Base-by-base conservation (phyloP, 345 rosid species). In the Gossypioides kirkii region DNA sequence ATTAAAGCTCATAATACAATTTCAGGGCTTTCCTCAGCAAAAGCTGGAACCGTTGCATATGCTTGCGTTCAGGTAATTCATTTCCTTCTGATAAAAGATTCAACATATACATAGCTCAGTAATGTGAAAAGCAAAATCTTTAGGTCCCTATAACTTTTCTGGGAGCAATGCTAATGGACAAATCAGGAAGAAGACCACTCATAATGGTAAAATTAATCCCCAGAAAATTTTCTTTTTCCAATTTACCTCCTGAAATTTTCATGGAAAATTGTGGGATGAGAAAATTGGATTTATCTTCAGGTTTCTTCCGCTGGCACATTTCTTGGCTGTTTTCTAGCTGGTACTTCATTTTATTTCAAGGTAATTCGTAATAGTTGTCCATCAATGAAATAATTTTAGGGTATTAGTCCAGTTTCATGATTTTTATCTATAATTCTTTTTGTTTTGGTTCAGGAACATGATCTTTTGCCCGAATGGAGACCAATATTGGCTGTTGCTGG, bases 181-280 rank as follows among this genome's bases (percentile, higher is more conserved):
- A 73, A 71, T 79, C 86, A 52, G 98, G 97, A 79, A 89, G 98
- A 86, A 84, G 93, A 53, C 97, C 97, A 66, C 89, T 94, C n/a
- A 85, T 90, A 14, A 88, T 94, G 98, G 98, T 93, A 83, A 65
- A 50, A 13, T 46, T 25, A 11, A 61, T 49, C 10, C 28, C 58
- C 58, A 52, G 6, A 3, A 6, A 3, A 14, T 50, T 52, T 47
- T 41, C 45, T 0, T 1, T 56, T 53, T 41, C 0, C 55, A 3
- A 4, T 2, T 62, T 52, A 49, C 61, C 22, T 28, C 20, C 53
- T 36, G 52, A 63, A 56, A 63, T 63, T 13, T 22, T 54, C 22
- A 28, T 46, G 46, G 61, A 28, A 49, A 17, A 36, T 1, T 38
- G 61, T 47, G 42, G 46, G 38, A 17, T 62, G 26, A 32, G 16